A percentile compares a stretch with the other conserved stretches of the same genome.
phyloP scores from a whole-genome alignment of 345 rosid genomes.

The Microcos paniculata region DNA sequence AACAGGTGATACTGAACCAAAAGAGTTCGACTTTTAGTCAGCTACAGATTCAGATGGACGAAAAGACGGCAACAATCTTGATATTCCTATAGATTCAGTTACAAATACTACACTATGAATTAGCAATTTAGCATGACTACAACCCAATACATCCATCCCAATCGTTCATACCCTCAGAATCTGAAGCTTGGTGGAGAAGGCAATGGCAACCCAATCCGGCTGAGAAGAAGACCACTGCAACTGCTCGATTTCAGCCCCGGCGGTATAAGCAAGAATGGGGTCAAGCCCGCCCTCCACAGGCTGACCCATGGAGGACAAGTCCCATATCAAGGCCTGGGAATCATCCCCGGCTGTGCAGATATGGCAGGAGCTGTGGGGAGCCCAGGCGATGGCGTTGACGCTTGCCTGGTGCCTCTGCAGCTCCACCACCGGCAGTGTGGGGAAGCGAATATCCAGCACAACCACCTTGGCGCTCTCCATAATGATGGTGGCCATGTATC shows the following conservation, averaged over 20 bases:
- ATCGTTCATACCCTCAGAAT: conserved; percentile 82
- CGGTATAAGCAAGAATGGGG: conserved; percentile 89
- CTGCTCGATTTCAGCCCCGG: conserved; percentile 97
- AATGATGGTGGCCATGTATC: conserved; percentile 94
- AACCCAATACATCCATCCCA: background rate
- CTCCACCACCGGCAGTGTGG: conserved; percentile 89
- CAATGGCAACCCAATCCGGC: conserved; percentile 99
- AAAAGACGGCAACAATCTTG: background rate
- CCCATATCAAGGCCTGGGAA: conserved; percentile 97
- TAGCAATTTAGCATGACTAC: conserved; percentile 2
- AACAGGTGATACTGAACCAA: background rate
- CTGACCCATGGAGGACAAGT: conserved; percentile 90
- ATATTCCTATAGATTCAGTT: background rate
- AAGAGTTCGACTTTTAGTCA: background rate
- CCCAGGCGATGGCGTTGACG: conserved; percentile 96
- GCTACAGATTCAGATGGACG: background rate
- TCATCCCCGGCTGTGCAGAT: conserved; percentile 98
- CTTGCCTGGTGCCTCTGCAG: conserved; percentile 89
- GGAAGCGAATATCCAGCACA: conserved; percentile 87
- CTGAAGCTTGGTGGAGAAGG: conserved; percentile 89
- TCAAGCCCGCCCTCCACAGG: conserved; percentile 95
- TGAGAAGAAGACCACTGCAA: conserved; percentile 96
- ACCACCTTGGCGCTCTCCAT: conserved; percentile 97
- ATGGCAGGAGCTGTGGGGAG: conserved; percentile 97
- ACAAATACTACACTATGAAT: background rate